Percentiles rank a stretch among this genome's conserved stretches.
Evolutionary conservation across 495 filamentous ascomycete genomes (phyloP).

Genomic region (Annulohypoxylon stygium): DNA sequence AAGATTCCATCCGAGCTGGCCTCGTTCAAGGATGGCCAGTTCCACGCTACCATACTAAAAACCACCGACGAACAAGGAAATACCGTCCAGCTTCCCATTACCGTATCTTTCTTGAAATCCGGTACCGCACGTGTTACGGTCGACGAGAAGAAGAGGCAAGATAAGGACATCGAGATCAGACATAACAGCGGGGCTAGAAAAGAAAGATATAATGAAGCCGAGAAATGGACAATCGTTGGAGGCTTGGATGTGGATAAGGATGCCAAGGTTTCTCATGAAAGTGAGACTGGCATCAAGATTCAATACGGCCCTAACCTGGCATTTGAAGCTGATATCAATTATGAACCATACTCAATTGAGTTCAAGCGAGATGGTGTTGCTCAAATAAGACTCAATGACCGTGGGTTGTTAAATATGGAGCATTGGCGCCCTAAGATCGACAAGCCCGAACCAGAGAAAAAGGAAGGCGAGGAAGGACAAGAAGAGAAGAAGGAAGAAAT

Average conservation of each 20-base stretch:
- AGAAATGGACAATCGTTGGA: slow-evolving; percentile 87
- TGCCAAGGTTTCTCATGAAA: slow-evolving; percentile 69
- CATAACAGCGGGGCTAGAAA: slow-evolving; percentile 88
- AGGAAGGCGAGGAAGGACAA: slow-evolving; percentile 62
- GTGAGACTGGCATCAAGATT: slow-evolving; percentile 77
- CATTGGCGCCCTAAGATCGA: slow-evolving; percentile 95
- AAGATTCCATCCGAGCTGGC: slow-evolving; percentile 77
- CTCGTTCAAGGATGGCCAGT: slow-evolving; percentile 80
- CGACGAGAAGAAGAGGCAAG: slow-evolving; percentile 90
- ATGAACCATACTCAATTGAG: slow-evolving; percentile 83
- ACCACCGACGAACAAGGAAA: slow-evolving; percentile 69
- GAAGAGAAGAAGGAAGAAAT: slow-evolving; percentile 61
- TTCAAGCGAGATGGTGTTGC: slow-evolving; percentile 85
- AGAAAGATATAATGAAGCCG: slow-evolving; percentile 92
- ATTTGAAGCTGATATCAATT: slow-evolving; percentile 84
- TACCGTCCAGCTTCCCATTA: slow-evolving; percentile 82
- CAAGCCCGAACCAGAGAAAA: slow-evolving; percentile 65
- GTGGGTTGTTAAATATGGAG: slow-evolving; percentile 89
- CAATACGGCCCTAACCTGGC: slow-evolving; percentile 81
- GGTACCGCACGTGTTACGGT: slow-evolving; percentile 87
- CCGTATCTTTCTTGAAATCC: slow-evolving; percentile 87
- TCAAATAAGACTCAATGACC: slow-evolving; percentile 90
- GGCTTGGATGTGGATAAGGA: slow-evolving; percentile 76
- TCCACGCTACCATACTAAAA: slow-evolving; percentile 85
- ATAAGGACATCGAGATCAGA: slow-evolving; percentile 88